Conservation (phyloP, 225 moss, liverwort and hornwort species). For the Ulota crispa region DNA sequence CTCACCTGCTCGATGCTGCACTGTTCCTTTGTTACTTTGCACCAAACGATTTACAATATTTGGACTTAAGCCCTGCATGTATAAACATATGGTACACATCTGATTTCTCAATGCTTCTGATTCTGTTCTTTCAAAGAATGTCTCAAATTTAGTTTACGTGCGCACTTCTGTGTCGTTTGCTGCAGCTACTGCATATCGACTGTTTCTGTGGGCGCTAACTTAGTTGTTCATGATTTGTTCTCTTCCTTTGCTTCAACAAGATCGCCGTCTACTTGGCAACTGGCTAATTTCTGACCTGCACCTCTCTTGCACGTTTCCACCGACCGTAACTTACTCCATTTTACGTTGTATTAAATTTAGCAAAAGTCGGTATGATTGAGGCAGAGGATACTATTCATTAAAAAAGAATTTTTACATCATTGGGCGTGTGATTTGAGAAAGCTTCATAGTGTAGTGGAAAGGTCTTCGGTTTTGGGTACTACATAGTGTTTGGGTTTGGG, state of each 20-base stretch:
- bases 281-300: not conserved
- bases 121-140: not conserved
- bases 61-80: not conserved
- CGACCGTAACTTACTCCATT: not conserved
- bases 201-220: not conserved
- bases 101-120: not conserved
- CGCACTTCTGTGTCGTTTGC: not conserved
- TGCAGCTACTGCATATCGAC: not conserved
- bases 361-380: not conserved
- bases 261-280: not conserved
- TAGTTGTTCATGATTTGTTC: not conserved
- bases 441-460: not conserved
- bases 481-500: not conserved
- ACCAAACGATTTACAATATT: slow-evolving; percentile 10
- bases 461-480: not conserved
- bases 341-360: not conserved
- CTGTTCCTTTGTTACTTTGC: slow-evolving; percentile 13
- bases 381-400: not conserved
- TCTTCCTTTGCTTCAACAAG: slow-evolving; percentile 8
- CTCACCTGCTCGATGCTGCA: slow-evolving; percentile 16
- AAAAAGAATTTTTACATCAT: not conserved
- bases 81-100: not conserved
- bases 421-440: not conserved
- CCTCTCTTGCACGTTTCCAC: not conserved
- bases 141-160: not conserved